A percentile compares a stretch with the other conserved stretches of the same genome.
Conservation (phyloP, 2,329 filamentous ascomycete genomes). For the Didymella pinodella region DNA sequence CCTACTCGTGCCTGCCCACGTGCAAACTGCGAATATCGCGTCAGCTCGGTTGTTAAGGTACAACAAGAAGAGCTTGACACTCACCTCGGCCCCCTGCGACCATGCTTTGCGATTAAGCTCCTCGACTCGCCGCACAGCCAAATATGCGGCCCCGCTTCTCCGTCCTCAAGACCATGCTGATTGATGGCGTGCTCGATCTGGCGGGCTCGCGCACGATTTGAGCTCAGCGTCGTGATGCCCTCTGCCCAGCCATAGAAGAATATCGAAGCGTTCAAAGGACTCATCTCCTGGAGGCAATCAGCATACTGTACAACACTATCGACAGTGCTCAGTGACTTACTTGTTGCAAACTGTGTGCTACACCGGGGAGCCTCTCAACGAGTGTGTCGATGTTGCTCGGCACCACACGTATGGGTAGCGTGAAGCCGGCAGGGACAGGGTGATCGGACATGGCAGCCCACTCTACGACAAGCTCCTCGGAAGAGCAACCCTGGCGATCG, state of each 20-base stretch:
- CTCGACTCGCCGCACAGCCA: slow-evolving; percentile 72
- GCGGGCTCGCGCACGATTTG: slow-evolving; percentile 72
- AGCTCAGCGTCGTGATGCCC: slow-evolving; percentile 71
- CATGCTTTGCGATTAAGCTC: slow-evolving; percentile 69
- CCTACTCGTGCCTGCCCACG: not conserved
- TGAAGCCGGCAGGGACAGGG: slow-evolving; percentile 60
- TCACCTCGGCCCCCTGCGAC: slow-evolving; percentile 26
- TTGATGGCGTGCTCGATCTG: slow-evolving; percentile 69
- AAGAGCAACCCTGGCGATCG: slow-evolving; percentile 19
- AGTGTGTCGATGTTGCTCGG: slow-evolving; percentile 53
- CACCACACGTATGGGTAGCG: slow-evolving; percentile 68
- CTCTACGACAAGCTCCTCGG: slow-evolving; percentile 27
- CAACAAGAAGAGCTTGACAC: not conserved
- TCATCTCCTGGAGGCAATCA: slow-evolving; percentile 52
- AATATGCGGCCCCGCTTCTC: slow-evolving; percentile 66
- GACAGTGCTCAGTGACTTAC: too few relatives aligned
- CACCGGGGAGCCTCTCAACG: slow-evolving; percentile 53
- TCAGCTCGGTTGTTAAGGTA: not conserved
- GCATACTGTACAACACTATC: too few relatives aligned
- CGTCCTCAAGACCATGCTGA: slow-evolving; percentile 57
- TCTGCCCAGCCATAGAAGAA: slow-evolving; percentile 75
- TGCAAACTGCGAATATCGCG: not conserved
- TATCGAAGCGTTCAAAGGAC: slow-evolving; percentile 71
- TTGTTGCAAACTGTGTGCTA: slow-evolving; percentile 55
- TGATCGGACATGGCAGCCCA: slow-evolving; percentile 61